Percentiles rank a stretch among this genome's conserved stretches.
phyloP scores from a whole-genome alignment of 495 filamentous ascomycete genomes.

The Hyaloscypha finlandica region DNA sequence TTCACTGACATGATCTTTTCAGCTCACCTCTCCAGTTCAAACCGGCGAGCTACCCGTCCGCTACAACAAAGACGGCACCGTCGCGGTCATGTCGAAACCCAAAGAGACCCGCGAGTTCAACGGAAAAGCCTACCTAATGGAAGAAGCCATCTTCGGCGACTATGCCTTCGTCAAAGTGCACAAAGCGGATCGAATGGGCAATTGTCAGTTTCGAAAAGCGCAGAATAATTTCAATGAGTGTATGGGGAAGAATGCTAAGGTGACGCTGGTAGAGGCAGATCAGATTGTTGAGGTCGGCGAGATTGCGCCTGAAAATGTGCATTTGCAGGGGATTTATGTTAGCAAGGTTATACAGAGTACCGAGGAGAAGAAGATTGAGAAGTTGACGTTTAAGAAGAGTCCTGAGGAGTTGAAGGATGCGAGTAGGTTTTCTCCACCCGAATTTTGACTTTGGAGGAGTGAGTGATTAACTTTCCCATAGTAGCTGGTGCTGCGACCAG shows the following conservation, averaged over 20 bases:
- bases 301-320: slow-evolving; percentile 23
- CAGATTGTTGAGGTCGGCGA: slow-evolving; percentile 30
- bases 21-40: slow-evolving; percentile 17
- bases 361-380: slow-evolving; percentile 29
- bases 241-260: slow-evolving; percentile 26
- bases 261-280: slow-evolving; percentile 27
- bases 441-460: background rate
- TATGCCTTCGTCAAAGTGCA: slow-evolving; percentile 30
- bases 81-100: slow-evolving; percentile 18
- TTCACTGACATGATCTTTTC: background rate
- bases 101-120: slow-evolving; percentile 29
- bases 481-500: slow-evolving; percentile 3
- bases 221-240: slow-evolving; percentile 27
- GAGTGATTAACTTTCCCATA: background rate
- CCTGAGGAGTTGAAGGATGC: slow-evolving; percentile 15
- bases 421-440: background rate
- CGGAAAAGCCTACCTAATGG: slow-evolving; percentile 22
- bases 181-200: slow-evolving; percentile 28
- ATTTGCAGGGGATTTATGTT: slow-evolving; percentile 29
- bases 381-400: slow-evolving; percentile 22
- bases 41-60: slow-evolving; percentile 25
- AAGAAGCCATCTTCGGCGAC: slow-evolving; percentile 28
- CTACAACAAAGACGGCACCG: slow-evolving; percentile 23
- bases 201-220: slow-evolving; percentile 26
- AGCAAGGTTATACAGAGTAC: slow-evolving; percentile 25